These are phyloP conservation scores for Quercus dentata DNA, from an alignment of 306 rosid species.

Conservation along the genomic window DNA sequence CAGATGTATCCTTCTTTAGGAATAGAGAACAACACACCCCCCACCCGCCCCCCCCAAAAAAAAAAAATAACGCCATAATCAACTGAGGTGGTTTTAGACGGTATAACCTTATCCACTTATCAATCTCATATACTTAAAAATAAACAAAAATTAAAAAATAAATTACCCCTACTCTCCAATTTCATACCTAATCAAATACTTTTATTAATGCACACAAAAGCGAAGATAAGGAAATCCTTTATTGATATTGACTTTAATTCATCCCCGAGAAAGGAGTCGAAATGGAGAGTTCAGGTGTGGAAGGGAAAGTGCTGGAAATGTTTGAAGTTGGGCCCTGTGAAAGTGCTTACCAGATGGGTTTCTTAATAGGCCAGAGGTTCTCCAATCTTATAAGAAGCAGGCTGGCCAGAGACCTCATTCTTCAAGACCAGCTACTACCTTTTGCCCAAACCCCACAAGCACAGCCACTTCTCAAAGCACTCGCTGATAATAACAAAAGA, in stretches of 20 bases:
- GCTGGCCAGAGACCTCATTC: constrained; percentile 49
- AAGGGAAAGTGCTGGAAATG: constrained; percentile 32
- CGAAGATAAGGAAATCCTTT: constrained; percentile 1
- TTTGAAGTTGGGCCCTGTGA: constrained; percentile 50
- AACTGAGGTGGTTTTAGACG: no score
- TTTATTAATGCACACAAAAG: not conserved
- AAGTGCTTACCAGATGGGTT: constrained; percentile 49
- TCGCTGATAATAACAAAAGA: constrained; percentile 38
- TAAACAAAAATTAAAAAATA: no score
- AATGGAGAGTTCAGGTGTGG: constrained; percentile 10
- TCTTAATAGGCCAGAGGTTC: constrained; percentile 62
- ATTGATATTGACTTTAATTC: not conserved
- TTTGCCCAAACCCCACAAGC: constrained; percentile 53
- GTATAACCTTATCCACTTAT: no score
- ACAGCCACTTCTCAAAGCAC: constrained; percentile 49
- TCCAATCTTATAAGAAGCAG: constrained; percentile 44
- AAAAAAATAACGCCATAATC: no score
- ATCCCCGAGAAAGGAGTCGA: not conserved
- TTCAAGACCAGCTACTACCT: constrained; percentile 61
- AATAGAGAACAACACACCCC: no score
- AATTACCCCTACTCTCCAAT: no score
- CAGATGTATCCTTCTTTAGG: no score
- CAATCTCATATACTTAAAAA: no score
- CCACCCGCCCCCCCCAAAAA: no score
- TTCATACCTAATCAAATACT: not conserved